A percentile compares a stretch with the other conserved stretches of the same genome.
phyloP scores from a whole-genome alignment of 2,329 filamentous ascomycete genomes.

The Thielaviopsis punctulata region DNA sequence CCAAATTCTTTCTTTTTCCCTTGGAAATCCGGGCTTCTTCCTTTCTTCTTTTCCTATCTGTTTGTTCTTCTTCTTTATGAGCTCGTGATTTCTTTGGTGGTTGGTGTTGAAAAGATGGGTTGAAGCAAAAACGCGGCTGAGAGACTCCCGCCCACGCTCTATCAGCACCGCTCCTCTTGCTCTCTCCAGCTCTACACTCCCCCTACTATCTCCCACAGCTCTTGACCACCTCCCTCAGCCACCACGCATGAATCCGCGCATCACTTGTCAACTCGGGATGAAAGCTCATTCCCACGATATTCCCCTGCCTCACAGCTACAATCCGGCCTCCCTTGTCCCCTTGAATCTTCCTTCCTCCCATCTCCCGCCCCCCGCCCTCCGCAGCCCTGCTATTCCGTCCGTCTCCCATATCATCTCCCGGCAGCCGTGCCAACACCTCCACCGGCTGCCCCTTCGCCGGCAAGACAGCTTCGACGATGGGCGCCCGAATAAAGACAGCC shows the following conservation, averaged over 20 bases:
- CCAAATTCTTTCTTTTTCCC: constrained; percentile 7
- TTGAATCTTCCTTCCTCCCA: constrained; percentile 3
- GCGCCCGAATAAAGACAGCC: constrained; percentile 85
- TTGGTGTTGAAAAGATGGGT: no score
- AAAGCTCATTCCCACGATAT: constrained; percentile 88
- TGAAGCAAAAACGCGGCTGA: no score
- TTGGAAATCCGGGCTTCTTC: no score
- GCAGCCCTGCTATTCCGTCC: constrained; percentile 18
- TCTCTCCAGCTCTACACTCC: background rate
- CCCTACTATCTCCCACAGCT: background rate
- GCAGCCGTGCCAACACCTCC: constrained; percentile 34
- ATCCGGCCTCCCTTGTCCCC: constrained; percentile 48
- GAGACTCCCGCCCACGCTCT: no score
- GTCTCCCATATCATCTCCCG: constrained; percentile 16
- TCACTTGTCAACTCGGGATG: constrained; percentile 88
- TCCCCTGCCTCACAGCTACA: constrained; percentile 75
- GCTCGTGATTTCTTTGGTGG: no score
- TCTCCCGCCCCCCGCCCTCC: constrained; percentile 20
- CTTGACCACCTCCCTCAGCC: constrained; percentile 48
- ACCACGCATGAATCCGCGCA: constrained; percentile 81
- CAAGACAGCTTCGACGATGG: constrained; percentile 74
- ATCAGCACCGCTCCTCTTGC: background rate
- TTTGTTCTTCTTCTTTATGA: background rate
- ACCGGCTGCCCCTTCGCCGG: constrained; percentile 24
- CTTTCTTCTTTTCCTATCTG: constrained; percentile 1